Conservation (phyloP, 345 rosid genomes). For the Barbarea vulgaris region DNA sequence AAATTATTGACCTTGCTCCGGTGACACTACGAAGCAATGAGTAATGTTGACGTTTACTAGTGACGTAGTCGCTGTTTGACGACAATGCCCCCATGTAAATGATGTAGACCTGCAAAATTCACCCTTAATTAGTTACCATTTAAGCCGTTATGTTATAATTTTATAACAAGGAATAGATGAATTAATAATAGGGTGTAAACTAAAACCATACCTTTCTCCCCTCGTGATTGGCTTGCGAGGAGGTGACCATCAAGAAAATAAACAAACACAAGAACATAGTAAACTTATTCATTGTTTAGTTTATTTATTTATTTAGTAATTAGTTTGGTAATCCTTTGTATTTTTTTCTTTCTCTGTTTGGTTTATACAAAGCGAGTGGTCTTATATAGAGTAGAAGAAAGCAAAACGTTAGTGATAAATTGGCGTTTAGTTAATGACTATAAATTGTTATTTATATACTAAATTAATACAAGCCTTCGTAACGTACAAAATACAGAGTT, state of each 20-base stretch:
- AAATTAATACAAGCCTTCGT: not conserved
- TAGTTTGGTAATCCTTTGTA: not conserved
- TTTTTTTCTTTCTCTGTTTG: not conserved
- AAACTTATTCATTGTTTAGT: not conserved
- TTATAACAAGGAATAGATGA: not conserved
- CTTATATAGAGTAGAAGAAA: not conserved
- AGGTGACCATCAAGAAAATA: not conserved
- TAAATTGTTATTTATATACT: not conserved
- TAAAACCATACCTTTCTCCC: conserved; percentile 15
- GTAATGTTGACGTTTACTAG: not conserved
- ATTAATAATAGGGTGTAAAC: no score
- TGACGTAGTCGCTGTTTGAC: not conserved
- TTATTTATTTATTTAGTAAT: not conserved
- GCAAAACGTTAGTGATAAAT: not conserved
- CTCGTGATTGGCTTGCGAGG: not conserved
- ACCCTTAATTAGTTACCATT: not conserved
- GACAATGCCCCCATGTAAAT: conserved; percentile 25
- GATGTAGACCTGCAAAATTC: conserved; percentile 19
- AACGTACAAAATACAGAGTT: not conserved
- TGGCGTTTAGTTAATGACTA: not conserved
- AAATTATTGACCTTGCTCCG: conserved; percentile 7
- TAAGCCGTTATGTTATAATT: not conserved
- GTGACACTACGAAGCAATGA: conserved; percentile 23
- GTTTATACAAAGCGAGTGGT: not conserved
- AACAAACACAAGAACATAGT: not conserved